phyloP scores from a whole-genome alignment of 2,329 filamentous ascomycete species.

The Cyclaneusma minus region DNA sequence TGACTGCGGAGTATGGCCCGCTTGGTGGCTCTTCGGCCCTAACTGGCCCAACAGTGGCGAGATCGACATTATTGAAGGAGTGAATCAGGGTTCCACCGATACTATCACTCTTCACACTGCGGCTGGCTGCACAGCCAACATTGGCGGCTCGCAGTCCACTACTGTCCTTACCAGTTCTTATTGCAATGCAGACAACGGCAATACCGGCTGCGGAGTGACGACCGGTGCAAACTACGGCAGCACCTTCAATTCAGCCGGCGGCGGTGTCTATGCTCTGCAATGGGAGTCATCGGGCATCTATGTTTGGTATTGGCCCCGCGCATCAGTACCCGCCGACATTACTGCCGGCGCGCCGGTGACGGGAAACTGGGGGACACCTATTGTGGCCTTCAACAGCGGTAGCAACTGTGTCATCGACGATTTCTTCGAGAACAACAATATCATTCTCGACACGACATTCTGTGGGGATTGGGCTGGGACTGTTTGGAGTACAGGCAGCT shows the following conservation, averaged over 20 bases:
- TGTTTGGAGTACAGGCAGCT: conserved; percentile 43
- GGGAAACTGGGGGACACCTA: conserved; percentile 49
- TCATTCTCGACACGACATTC: conserved; percentile 72
- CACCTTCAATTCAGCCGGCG: conserved; percentile 53
- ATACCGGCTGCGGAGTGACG: conserved; percentile 42
- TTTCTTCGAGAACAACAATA: conserved; percentile 56
- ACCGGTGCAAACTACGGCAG: conserved; percentile 44
- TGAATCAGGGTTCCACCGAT: conserved; percentile 45
- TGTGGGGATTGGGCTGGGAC: conserved; percentile 78
- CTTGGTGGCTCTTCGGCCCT: conserved; percentile 41
- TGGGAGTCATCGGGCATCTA: conserved; percentile 61
- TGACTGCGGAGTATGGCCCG: conserved; percentile 44
- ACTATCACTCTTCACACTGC: conserved; percentile 54
- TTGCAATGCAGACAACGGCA: conserved; percentile 36
- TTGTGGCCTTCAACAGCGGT: conserved; percentile 49
- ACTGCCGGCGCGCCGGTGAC: conserved; percentile 44
- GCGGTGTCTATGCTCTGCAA: conserved; percentile 60
- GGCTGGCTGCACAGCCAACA: conserved; percentile 35
- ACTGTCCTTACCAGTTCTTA: conserved; percentile 30
- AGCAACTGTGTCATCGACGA: conserved; percentile 54
- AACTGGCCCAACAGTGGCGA: conserved; percentile 57
- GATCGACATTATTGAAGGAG: conserved; percentile 70
- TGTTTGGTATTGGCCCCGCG: conserved; percentile 69
- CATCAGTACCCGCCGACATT: conserved; percentile 48
- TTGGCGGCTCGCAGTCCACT: conserved; percentile 27